Evolutionary conservation across 176 grass and related monocot species (phyloP).

Genomic region (Oryza punctata): DNA sequence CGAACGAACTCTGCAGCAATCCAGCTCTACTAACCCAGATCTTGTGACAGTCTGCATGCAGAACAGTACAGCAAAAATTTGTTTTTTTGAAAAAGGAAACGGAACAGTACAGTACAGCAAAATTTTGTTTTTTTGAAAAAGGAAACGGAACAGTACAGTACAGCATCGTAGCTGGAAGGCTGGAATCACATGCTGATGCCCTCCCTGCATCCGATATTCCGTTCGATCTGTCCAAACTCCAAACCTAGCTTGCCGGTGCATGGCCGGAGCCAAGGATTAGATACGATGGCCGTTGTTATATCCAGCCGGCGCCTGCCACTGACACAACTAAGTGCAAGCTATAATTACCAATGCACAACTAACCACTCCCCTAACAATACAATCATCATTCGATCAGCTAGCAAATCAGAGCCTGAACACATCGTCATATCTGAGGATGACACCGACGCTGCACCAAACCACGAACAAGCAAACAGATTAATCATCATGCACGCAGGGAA

Average conservation of each 20-base stretch:
- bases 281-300: too few relatives aligned
- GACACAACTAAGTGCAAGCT: not conserved
- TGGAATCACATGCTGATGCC: not conserved
- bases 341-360: not conserved
- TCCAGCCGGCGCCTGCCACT: too few relatives aligned
- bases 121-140: not conserved
- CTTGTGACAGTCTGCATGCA: not conserved
- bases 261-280: too few relatives aligned
- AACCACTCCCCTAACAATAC: not conserved
- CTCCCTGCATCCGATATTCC: not conserved
- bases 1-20: not conserved
- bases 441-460: not conserved
- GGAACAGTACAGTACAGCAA: not conserved
- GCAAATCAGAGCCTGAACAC: not conserved
- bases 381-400: not conserved
- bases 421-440: slow-evolving; percentile 1
- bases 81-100: not conserved
- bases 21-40: not conserved
- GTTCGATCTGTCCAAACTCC: not conserved
- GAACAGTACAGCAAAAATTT: not conserved
- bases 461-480: not conserved
- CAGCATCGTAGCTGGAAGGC: not conserved
- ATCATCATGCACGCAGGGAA: too few relatives aligned
- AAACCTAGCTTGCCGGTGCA: too few relatives aligned
- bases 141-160: not conserved